Base-by-base conservation (phyloP, 495 filamentous ascomycete genomes). In the Emericellopsis terricola region DNA sequence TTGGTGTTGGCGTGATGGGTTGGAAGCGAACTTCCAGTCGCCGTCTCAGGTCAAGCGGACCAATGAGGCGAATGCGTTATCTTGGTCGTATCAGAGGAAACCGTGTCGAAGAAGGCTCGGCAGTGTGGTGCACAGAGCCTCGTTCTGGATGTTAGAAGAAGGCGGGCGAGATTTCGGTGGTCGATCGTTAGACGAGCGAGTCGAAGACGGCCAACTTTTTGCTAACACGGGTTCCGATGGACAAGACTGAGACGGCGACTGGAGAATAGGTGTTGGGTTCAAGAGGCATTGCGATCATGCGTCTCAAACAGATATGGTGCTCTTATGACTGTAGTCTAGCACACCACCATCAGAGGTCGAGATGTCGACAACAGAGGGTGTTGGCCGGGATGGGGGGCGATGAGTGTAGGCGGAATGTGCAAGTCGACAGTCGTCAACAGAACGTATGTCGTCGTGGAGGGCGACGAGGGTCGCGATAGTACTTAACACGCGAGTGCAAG, bases 231-330 rank as follows among this genome's bases (percentile, higher is more conserved):
- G 56, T 51, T 65, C 61, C 61, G 63, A 62, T 55, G 43, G 60
- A 68, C 64, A 53, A 55, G 53, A 53, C 59, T 48, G 49, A 56
- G 64, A 63, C 51, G 64, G 57, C 67, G 65, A 71, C 67, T 68
- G 67, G 61, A 53, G 57, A 59, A 42, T 41, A 48, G 37, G 42
- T 26, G 33, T 35, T 17, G 33, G 1, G 17, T 35, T 19, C 33
- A 35, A 35, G 33, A 35, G 33, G 33, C 33, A 35, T 35, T 23
- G 33, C 33, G 33, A 26, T 11, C 15, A 18, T 19, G 24, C 20
- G 15, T 14, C 33, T 33, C 33, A 24, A 15, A 23, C 21, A 3
- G n/a, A 23, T 23, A 4, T 19, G 33, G 13, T 35, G 5, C 4
- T 35, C 7, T n/a, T 19, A 7, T 35, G 33, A 35, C 19, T 19